Evolutionary conservation across 192 early-diverging fungal species (phyloP).

Genomic region (Coemansia brasiliensis): DNA sequence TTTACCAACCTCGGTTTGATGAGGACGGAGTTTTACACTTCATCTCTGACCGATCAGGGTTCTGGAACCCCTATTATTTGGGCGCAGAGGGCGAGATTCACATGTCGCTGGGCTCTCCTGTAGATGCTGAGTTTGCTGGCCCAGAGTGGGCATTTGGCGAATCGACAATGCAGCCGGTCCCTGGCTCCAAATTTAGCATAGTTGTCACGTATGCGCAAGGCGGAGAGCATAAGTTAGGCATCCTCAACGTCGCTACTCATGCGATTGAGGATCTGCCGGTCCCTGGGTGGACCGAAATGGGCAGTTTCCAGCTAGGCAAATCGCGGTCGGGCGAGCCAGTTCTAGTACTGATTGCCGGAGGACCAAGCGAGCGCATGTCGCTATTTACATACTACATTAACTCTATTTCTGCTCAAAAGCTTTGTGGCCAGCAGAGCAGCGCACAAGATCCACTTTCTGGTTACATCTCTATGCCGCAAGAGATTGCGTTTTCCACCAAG

Average conservation of each 20-base stretch:
- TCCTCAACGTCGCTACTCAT: constrained; percentile 26
- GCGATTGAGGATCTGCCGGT: constrained; percentile 32
- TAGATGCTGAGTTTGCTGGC: constrained; percentile 65
- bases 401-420: constrained; percentile 14
- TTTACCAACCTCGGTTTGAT: constrained; percentile 67
- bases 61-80: constrained; percentile 69
- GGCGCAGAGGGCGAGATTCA: constrained; percentile 35
- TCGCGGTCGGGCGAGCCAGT: constrained; percentile 33
- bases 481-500: constrained; percentile 63
- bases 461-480: constrained; percentile 63
- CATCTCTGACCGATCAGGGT: constrained; percentile 67
- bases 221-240: constrained; percentile 22
- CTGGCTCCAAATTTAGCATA: constrained; percentile 18
- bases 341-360: constrained; percentile 37
- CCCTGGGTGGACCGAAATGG: constrained; percentile 37
- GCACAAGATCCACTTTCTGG: constrained; percentile 11
- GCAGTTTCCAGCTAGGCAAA: constrained; percentile 27
- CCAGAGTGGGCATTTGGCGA: constrained; percentile 59
- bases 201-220: constrained; percentile 20
- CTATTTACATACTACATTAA: constrained; percentile 45
- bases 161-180: constrained; percentile 40
- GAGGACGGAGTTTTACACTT: constrained; percentile 62
- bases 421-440: background rate
- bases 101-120: constrained; percentile 46
- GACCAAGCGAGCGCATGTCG: constrained; percentile 20